Percentiles rank a stretch among this genome's conserved stretches.
Conservation (phyloP, 768 basidiomycete species). For the Cyathus striatus region DNA sequence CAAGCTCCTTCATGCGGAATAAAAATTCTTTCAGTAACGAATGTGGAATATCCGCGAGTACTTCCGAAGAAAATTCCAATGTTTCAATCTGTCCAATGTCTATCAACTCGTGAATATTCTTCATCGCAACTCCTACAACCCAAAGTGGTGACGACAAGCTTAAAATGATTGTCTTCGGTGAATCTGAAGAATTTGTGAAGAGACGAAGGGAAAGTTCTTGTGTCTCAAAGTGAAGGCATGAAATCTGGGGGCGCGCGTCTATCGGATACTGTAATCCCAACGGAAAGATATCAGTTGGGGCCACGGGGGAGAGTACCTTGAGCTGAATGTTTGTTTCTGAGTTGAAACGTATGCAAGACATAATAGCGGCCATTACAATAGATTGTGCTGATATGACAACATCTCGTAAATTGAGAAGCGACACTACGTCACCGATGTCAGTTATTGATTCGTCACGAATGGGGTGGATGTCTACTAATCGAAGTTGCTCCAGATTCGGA, state of each 20-base stretch:
- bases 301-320: slow-evolving; percentile 16
- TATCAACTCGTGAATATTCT: slow-evolving; percentile 13
- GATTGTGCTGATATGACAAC: slow-evolving; percentile 22
- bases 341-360: slow-evolving; percentile 17
- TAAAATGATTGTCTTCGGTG: slow-evolving; percentile 40
- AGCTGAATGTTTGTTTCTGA: slow-evolving; percentile 21
- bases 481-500: slow-evolving; percentile 25
- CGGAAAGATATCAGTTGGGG: slow-evolving; percentile 22
- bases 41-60: slow-evolving; percentile 17
- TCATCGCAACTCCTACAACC: slow-evolving; percentile 9
- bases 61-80: slow-evolving; percentile 24
- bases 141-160: slow-evolving; percentile 17
- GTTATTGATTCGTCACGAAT: slow-evolving; percentile 1
- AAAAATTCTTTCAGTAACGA: slow-evolving; percentile 14
- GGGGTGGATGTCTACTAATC: slow-evolving; percentile 22
- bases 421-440: slow-evolving; percentile 5
- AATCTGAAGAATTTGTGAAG: slow-evolving; percentile 10
- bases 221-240: slow-evolving; percentile 12
- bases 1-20: slow-evolving; percentile 11
- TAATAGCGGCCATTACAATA: slow-evolving; percentile 17
- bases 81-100: slow-evolving; percentile 18
- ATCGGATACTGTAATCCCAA: slow-evolving; percentile 10
- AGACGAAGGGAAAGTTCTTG: slow-evolving; percentile 13
- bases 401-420: slow-evolving; percentile 20
- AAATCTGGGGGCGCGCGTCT: background rate